Conservation (phyloP, 2,329 filamentous ascomycete genomes). For the Fusarium hostae region DNA sequence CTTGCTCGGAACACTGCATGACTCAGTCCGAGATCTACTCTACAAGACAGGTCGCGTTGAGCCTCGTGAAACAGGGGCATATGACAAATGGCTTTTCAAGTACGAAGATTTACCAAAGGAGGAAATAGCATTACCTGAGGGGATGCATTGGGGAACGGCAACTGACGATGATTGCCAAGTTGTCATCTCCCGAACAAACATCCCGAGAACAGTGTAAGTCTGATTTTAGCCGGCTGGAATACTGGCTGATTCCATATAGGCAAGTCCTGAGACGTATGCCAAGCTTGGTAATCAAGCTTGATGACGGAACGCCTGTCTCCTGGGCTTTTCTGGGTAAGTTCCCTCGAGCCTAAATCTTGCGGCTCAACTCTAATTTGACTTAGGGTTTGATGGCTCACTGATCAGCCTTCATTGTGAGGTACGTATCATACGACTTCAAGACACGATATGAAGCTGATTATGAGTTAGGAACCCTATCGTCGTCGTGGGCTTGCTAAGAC, state of each 20-base stretch:
- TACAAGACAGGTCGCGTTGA: conserved; percentile 42
- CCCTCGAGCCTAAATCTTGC: neutral
- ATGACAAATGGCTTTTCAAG: conserved; percentile 70
- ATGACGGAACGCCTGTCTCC: conserved; percentile 63
- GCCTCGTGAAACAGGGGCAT: conserved; percentile 46
- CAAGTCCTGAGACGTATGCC: conserved; percentile 58
- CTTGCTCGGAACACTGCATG: conserved; percentile 51
- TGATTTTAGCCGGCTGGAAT: neutral
- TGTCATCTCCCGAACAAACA: conserved; percentile 65
- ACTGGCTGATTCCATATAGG: conserved; percentile 40
- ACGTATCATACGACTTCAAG: neutral
- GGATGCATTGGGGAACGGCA: conserved; percentile 66
- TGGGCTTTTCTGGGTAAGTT: conserved; percentile 69
- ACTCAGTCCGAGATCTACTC: conserved; percentile 43
- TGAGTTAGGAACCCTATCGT: conserved; percentile 61
- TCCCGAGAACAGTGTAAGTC: conserved; percentile 63
- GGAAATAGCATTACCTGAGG: conserved; percentile 52
- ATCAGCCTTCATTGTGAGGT: conserved; percentile 70
- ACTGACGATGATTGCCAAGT: conserved; percentile 63
- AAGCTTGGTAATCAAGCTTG: conserved; percentile 58
- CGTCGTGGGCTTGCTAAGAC: conserved; percentile 71
- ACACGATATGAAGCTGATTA: neutral
- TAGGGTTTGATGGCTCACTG: conserved; percentile 69
- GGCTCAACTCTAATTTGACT: neutral
- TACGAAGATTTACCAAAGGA: conserved; percentile 55